phyloP scores from a whole-genome alignment of 1,284 basidiomycete genomes.

The Grifola frondosa region DNA sequence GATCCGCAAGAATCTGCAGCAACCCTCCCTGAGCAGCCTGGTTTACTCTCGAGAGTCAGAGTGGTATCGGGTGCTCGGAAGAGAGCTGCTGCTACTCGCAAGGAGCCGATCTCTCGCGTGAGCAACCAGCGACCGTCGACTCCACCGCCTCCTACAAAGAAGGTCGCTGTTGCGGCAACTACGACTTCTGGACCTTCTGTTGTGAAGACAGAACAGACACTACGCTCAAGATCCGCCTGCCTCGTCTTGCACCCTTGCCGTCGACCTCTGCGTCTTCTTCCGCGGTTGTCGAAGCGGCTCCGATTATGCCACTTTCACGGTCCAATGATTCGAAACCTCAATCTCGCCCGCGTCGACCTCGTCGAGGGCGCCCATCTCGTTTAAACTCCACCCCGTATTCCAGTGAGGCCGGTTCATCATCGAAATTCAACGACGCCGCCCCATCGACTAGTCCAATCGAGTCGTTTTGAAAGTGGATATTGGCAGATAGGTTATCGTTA shows the following conservation, averaged over 20 bases:
- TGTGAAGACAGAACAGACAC: constrained; percentile 13
- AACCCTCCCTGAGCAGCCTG: constrained; percentile 7
- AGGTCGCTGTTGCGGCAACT: constrained; percentile 1
- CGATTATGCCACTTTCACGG: constrained; percentile 4
- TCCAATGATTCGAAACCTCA: not conserved
- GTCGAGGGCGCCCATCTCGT: constrained; percentile 16
- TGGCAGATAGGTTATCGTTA: constrained; percentile 19
- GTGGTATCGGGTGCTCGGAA: not conserved
- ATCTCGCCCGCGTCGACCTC: constrained; percentile 18
- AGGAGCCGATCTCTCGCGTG: constrained; percentile 1
- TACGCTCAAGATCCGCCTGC: constrained; percentile 57
- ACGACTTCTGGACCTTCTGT: constrained; percentile 4
- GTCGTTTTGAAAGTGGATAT: constrained; percentile 8
- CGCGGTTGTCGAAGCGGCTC: constrained; percentile 2
- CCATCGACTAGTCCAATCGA: constrained; percentile 12
- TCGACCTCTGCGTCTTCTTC: constrained; percentile 17
- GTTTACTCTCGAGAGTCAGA: constrained; percentile 2
- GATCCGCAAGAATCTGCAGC: not conserved
- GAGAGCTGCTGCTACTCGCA: constrained; percentile 3
- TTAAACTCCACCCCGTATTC: constrained; percentile 19
- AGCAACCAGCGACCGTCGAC: constrained; percentile 9
- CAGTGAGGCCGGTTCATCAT: constrained; percentile 17
- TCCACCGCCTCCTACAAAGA: constrained; percentile 13
- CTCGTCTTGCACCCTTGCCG: constrained; percentile 39
- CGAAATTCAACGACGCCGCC: constrained; percentile 11